Base-by-base conservation (phyloP, 2,329 filamentous ascomycete genomes). In the Fusarium praegraminearum region DNA sequence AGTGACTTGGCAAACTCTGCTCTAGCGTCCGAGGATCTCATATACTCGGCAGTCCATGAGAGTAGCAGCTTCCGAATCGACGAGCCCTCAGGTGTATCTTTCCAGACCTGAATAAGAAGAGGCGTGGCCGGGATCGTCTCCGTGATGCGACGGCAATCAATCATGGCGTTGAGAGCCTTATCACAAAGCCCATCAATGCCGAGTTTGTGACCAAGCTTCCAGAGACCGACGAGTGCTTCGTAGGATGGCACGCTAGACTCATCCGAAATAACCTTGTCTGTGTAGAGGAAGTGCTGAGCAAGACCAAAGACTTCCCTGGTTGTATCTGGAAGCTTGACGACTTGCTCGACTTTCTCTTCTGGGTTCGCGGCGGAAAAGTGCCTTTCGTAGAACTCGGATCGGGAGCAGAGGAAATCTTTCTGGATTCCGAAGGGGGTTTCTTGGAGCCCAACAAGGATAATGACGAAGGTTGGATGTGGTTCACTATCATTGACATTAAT, bases 31-130 rank as follows among this genome's bases (percentile, higher is more conserved):
- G 86, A 88, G 1, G 85, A 85, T 43, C 86, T 80, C 79, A 90
- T 88, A 70, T 90, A 90, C 76, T 90, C 88, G 28, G 87, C 87
- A 2, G 87, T 86, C 88, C 88, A 90, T 13, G 82, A 84, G 5
- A 90, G 79, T 16, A 90, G 82, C 38, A 90, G 83, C 63, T 83
- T 82, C 40, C 88, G 83, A 50, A 90, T 86, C 1, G 86, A 83
- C 4, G 87, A 89, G 11, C 87, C 87, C 67, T 87, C 86, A 0
- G 87, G 86, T 0, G 87, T 89, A 53, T 89, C 86, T 50, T 85
- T 83, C 87, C 88, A 90, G 9, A 88, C 87, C 70, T 87, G 83
- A 2, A 89, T 84, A 8, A 90, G 83, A 2, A 90, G 80, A 3
- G 85, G 84, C 0, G 87, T 86, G 5, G 86, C 83, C 2, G 88